These are phyloP conservation scores for Gaultheria prostrata DNA, from an alignment of 148 eudicot genomes.

Conservation along the genomic window DNA sequence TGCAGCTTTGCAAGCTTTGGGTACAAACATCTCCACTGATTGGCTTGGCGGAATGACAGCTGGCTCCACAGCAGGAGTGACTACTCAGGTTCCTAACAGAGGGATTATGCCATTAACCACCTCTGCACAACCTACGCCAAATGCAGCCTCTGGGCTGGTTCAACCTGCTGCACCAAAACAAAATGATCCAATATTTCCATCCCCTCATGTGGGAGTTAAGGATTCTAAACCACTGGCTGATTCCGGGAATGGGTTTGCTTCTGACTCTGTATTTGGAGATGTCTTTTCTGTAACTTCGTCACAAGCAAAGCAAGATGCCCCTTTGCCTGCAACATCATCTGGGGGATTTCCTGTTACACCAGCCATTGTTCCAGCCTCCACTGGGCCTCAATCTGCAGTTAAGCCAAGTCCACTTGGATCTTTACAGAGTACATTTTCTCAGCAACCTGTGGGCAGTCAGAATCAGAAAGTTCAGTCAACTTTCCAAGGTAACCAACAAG, in stretches of 20 bases:
- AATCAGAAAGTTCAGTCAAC: slow-evolving; percentile 41
- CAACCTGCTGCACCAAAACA: slow-evolving; percentile 37
- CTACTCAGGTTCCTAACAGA: slow-evolving; percentile 37
- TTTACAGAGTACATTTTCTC: slow-evolving; percentile 32
- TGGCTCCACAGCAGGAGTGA: slow-evolving; percentile 34
- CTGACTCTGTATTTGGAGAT: slow-evolving; percentile 61
- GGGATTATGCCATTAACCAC: slow-evolving; percentile 31
- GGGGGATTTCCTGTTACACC: slow-evolving; percentile 40
- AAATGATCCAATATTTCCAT: slow-evolving; percentile 22
- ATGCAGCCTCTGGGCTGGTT: slow-evolving; percentile 29
- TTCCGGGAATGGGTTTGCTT: slow-evolving; percentile 66
- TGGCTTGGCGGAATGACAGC: slow-evolving; percentile 42
- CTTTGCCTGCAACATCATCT: slow-evolving; percentile 31
- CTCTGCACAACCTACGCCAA: slow-evolving; percentile 45
- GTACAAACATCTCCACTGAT: slow-evolving; percentile 31
- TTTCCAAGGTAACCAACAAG: slow-evolving; percentile 50
- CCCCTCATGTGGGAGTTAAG: slow-evolving; percentile 29
- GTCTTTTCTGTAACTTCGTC: slow-evolving; percentile 48
- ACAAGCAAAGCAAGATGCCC: slow-evolving; percentile 38
- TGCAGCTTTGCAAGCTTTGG: slow-evolving; percentile 30
- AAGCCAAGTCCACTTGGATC: slow-evolving; percentile 31
- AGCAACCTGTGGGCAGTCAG: slow-evolving; percentile 45
- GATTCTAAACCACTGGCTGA: slow-evolving; percentile 43
- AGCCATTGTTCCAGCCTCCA: slow-evolving; percentile 37
- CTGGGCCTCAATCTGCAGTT: slow-evolving; percentile 32